Base-by-base conservation (phyloP, 257 asterid genomes). In the Handroanthus guayacan region DNA sequence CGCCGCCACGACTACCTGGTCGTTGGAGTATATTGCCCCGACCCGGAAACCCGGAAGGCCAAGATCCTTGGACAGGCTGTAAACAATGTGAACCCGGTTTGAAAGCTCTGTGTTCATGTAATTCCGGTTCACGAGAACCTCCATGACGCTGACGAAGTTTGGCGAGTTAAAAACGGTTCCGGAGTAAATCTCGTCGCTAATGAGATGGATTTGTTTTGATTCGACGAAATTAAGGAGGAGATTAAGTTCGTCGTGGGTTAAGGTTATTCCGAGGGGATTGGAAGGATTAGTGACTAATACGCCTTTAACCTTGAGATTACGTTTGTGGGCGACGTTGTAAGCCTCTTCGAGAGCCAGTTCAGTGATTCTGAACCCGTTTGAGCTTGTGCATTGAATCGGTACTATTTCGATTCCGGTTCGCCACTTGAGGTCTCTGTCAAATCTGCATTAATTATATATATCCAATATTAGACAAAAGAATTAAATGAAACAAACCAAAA, bases 11-110 rank as follows among this genome's bases (percentile, higher is more conserved):
- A 93, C 98, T 60, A 69, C 13, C 18, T 37, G 64, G 60, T 93
- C 86, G 55, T 88, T 93, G 63, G 97, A 91, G 54, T 91, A 91
- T 50, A 93, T 84, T 0, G 91, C 86, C 13, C 98, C 98, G 71
- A 93, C 89, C 69, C 98, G 88, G 82, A 93, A 93, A 0, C 98
- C 98, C 16, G 98, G 97, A 2, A 93, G 92, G 20, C 98, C 97
- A 20, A 93, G 86, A 62, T 93, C 98, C 70, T 93, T 93, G 13
- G 98, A 93, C n/a, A 93, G 90, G 76, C 96, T 89, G 75, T 84
- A 93, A 4, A 93, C 97, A 0, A 93, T 60, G 79, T 93, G 98
- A 60, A 93, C 96, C 76, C 94, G 89, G 71, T 91, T 80, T 84
- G 82, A 73, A 13, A 89, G 83, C 3, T 71, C 75, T 1, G 82